Evolutionary conservation across 148 eudicot genomes (phyloP).

Genomic region (Euryodendron excelsum): DNA sequence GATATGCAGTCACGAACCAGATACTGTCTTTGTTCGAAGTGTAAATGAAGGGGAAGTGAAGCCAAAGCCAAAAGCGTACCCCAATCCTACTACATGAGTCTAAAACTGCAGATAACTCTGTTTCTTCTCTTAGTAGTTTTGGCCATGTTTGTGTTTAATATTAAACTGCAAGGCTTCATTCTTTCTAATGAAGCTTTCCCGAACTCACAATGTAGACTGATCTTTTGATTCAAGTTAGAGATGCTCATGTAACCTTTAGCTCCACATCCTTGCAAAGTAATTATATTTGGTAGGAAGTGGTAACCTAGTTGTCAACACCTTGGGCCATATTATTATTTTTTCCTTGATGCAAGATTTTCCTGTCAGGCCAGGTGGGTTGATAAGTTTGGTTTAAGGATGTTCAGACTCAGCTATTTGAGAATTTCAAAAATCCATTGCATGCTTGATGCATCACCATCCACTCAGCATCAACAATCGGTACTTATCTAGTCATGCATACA

Average conservation of each 20-base stretch:
- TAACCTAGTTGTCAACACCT: too few species aligned
- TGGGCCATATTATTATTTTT: too few species aligned
- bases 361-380: too few species aligned
- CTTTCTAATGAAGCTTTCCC: too few species aligned
- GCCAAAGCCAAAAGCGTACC: conserved; percentile 81
- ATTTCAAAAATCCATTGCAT: too few species aligned
- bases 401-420: too few species aligned
- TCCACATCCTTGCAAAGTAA: neutral
- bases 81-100: conserved; percentile 61
- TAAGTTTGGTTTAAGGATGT: too few species aligned
- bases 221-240: neutral
- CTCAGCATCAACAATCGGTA: too few species aligned
- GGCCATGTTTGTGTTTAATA: neutral
- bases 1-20: conserved; percentile 85
- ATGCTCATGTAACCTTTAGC: neutral
- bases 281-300: too few species aligned
- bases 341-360: too few species aligned
- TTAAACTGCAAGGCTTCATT: conserved; percentile 8
- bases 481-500: too few species aligned
- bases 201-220: neutral
- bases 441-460: too few species aligned
- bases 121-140: neutral
- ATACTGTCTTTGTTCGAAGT: conserved; percentile 73
- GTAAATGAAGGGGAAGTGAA: conserved; percentile 97
- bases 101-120: neutral